phyloP scores from a whole-genome alignment of 106 monocot species.

The Agapanthus africanus region DNA sequence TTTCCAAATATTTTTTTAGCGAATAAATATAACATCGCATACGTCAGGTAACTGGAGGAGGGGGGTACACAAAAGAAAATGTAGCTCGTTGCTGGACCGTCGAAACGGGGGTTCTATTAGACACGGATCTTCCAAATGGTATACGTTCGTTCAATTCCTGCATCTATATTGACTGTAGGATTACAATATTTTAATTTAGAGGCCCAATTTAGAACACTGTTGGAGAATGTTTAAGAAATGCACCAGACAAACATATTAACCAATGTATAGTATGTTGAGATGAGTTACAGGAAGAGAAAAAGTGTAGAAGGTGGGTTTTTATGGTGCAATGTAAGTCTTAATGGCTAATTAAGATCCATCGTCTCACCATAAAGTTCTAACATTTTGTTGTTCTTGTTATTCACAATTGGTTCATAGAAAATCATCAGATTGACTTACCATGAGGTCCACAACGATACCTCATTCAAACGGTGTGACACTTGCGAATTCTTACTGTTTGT shows the following conservation, averaged over 20 bases:
- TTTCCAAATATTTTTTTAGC: too few species aligned
- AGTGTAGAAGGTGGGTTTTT: background rate
- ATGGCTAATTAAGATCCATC: background rate
- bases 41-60: too few species aligned
- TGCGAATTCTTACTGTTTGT: background rate
- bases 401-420: background rate
- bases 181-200: background rate
- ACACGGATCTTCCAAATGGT: constrained; percentile 87
- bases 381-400: background rate
- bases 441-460: background rate
- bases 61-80: constrained; percentile 48
- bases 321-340: background rate
- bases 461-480: background rate
- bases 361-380: background rate
- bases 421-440: background rate
- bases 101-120: constrained; percentile 86
- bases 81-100: constrained; percentile 97
- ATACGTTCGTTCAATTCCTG: constrained; percentile 20
- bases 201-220: background rate
- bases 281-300: too few species aligned
- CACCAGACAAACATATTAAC: background rate
- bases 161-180: constrained; percentile 1
- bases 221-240: background rate
- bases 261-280: background rate
- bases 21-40: background rate